Base-by-base conservation (phyloP, 2,329 filamentous ascomycete species). In the Diaporthe eres region DNA sequence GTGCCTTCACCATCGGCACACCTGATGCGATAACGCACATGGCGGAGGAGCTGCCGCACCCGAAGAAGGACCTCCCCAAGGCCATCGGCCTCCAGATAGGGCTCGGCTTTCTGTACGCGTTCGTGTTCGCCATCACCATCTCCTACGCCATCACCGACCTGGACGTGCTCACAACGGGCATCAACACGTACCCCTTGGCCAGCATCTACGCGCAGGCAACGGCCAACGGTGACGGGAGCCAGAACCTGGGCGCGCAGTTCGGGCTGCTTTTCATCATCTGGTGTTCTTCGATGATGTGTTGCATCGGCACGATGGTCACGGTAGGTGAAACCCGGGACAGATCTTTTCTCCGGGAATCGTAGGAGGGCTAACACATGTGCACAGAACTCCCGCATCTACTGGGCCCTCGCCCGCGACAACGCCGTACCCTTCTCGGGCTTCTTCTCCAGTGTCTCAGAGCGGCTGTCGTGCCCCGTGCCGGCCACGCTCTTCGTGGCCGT, bases 1-100 rank as follows among this genome's bases (percentile, higher is more conserved):
- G 91, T 7, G 90, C 91, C 15, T 93, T 92, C 80, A 91, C 90
- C 28, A 90, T 94, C 37, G 92, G 92, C 25, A 92, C 90, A 0
- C 90, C 91, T 3, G 92, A 93, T 81, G 88, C 90, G 73, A 90
- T 92, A 25, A 89, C 88, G 12, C 91, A 93, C 81, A 85, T 92
- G 79, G 88, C 90, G 6, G 91, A 93, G 81, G 90, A 92, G 81
- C 88, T 92, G 28, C 90, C 84, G 0, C 81, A 84, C 22, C 86
- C 86, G 10, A 83, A 79, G 71, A 82, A 80, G 74, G 88, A 90
- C 77, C 82, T 90, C 5, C 90, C 90, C 19, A 87, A 85, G 72
- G 86, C 84, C 3, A 89, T 90, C 37, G 85, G 85, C 25, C 83
- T 90, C 5, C 86, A 90, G 75, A 83, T 90, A 51, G 84, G 85